phyloP scores from a whole-genome alignment of 306 rosid species.

The Vicia sativa region DNA sequence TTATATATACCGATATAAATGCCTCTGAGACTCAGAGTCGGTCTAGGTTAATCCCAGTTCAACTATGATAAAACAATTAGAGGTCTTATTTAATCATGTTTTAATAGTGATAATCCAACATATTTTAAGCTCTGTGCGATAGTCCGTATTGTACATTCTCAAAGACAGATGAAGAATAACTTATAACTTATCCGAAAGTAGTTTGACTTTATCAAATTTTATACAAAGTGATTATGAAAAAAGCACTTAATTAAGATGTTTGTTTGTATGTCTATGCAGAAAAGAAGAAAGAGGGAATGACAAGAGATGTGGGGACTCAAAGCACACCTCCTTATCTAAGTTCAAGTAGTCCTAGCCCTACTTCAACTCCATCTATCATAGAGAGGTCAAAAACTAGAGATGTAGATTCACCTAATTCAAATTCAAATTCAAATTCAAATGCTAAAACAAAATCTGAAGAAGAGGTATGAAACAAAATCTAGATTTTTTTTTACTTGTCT shows the following conservation, averaged over 20 bases:
- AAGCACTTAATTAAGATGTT: background rate
- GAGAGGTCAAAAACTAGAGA: slow-evolving; percentile 58
- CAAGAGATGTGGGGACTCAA: slow-evolving; percentile 88
- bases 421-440: slow-evolving; percentile 66
- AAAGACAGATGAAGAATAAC: no score
- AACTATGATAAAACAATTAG: no score
- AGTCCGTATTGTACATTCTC: no score
- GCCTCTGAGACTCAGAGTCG: no score
- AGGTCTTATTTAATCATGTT: no score
- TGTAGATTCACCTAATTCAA: slow-evolving; percentile 64
- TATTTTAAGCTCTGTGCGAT: no score
- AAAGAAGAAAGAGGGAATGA: slow-evolving; percentile 62
- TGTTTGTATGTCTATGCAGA: slow-evolving; percentile 42
- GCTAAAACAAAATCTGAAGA: slow-evolving; percentile 55
- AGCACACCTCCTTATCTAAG: slow-evolving; percentile 74
- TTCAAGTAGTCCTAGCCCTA: slow-evolving; percentile 76
- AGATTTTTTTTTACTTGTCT: background rate
- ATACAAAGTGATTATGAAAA: background rate
- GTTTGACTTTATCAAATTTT: background rate
- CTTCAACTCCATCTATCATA: slow-evolving; percentile 78
- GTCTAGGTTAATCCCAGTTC: no score
- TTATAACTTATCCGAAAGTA: background rate
- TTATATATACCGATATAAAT: background rate
- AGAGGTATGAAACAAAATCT: slow-evolving; percentile 52
- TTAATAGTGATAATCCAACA: no score